Percentiles rank a stretch among this genome's conserved stretches.
These are phyloP conservation scores for Blastocystis sp. DNA, from an alignment of 352 stramenopile species.

Conservation along the genomic window DNA sequence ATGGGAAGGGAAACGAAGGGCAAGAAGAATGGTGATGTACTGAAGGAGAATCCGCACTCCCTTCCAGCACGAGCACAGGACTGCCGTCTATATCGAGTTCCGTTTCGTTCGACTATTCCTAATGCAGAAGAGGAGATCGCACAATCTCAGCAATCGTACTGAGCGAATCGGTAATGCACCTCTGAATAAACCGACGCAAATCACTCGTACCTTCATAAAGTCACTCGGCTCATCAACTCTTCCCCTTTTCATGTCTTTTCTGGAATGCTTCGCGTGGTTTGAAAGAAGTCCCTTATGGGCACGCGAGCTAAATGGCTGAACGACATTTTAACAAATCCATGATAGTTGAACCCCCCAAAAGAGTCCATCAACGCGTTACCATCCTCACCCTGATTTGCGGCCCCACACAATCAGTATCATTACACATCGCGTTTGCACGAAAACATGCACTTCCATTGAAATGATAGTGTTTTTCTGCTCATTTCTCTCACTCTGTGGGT, in stretches of 20 bases:
- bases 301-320: not conserved
- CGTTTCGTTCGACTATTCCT: slow-evolving; percentile 41
- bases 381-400: not conserved
- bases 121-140: not conserved
- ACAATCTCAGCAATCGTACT: slow-evolving; percentile 59
- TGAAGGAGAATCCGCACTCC: not conserved
- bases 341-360: not conserved
- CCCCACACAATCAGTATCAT: not conserved
- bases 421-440: no score
- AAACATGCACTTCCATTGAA: no score
- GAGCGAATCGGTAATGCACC: slow-evolving; percentile 54
- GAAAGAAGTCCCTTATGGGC: not conserved
- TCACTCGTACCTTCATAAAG: slow-evolving; percentile 28
- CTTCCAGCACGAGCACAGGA: not conserved
- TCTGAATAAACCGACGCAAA: not conserved
- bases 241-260: slow-evolving; percentile 21
- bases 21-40: not conserved
- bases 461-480: no score
- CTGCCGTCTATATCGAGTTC: not conserved
- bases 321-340: not conserved
- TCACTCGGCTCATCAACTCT: slow-evolving; percentile 21
- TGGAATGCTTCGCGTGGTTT: not conserved
- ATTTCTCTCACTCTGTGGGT: no score
- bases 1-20: not conserved
- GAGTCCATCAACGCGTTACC: not conserved